These are phyloP conservation scores for Chlorociboria aeruginascens DNA, from an alignment of 495 filamentous ascomycete genomes.

Conservation along the genomic window DNA sequence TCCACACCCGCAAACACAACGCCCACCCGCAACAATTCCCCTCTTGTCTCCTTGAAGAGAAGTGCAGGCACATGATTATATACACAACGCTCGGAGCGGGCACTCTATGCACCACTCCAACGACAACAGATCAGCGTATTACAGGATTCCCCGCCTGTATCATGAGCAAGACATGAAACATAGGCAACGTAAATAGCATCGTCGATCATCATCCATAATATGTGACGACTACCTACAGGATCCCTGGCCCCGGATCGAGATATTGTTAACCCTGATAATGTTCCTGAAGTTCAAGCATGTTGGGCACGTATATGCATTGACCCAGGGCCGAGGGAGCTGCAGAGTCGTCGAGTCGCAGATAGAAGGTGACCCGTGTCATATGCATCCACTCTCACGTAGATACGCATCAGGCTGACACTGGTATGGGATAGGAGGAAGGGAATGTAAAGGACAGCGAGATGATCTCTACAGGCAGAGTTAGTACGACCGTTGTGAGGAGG, in stretches of 20 bases:
- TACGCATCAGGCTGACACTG: background rate
- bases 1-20: background rate
- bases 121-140: background rate
- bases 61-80: conserved; percentile 2
- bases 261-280: no score
- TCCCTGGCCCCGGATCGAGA: no score
- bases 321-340: background rate
- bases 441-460: conserved; percentile 3
- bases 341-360: background rate
- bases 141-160: background rate
- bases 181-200: no score
- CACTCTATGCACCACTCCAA: background rate
- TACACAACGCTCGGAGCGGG: background rate
- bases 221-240: no score
- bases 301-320: background rate
- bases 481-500: background rate
- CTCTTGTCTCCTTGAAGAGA: background rate
- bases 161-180: background rate
- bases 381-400: background rate
- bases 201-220: no score
- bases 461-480: background rate
- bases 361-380: background rate
- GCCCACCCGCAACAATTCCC: background rate
- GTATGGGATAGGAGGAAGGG: background rate
- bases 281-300: background rate